These are phyloP conservation scores for Anaeramoeba flamelloides DNA, from an alignment of 78 protist genomes.

Conservation along the genomic window DNA sequence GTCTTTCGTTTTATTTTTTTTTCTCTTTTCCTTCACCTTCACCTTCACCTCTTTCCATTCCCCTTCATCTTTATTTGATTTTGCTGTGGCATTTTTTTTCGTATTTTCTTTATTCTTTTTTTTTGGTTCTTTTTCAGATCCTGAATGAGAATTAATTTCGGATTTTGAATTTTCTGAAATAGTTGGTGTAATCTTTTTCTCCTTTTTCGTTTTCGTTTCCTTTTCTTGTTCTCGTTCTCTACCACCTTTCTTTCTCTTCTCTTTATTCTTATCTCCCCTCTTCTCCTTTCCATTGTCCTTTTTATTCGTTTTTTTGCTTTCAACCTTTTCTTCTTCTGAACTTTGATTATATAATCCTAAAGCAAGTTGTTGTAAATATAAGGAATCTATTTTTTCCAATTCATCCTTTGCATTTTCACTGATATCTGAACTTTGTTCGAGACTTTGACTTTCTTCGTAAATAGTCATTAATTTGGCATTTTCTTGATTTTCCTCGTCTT, in stretches of 20 bases:
- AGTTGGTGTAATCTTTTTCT: background rate
- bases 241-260: slow-evolving; percentile 3
- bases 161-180: slow-evolving; percentile 1
- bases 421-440: background rate
- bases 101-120: slow-evolving; percentile 1
- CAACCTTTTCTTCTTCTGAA: background rate
- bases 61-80: slow-evolving; percentile 1
- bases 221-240: slow-evolving; percentile 4
- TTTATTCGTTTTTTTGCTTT: background rate
- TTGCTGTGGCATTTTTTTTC: slow-evolving; percentile 3
- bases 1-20: background rate
- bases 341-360: background rate
- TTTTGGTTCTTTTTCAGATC: background rate
- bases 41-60: slow-evolving; percentile 2
- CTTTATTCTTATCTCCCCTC: background rate
- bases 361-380: background rate
- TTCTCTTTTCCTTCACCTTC: slow-evolving; percentile 4
- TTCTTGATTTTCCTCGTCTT: slow-evolving; percentile 5
- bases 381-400: background rate
- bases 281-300: background rate
- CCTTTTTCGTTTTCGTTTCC: too few species aligned
- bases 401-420: slow-evolving; percentile 2
- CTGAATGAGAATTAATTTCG: background rate
- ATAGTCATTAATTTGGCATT: background rate
- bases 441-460: background rate